A percentile compares a stretch with the other conserved stretches of the same genome.
These are phyloP conservation scores for Candida loeiensis DNA, from an alignment of 805 yeast genomes.

Conservation along the genomic window DNA sequence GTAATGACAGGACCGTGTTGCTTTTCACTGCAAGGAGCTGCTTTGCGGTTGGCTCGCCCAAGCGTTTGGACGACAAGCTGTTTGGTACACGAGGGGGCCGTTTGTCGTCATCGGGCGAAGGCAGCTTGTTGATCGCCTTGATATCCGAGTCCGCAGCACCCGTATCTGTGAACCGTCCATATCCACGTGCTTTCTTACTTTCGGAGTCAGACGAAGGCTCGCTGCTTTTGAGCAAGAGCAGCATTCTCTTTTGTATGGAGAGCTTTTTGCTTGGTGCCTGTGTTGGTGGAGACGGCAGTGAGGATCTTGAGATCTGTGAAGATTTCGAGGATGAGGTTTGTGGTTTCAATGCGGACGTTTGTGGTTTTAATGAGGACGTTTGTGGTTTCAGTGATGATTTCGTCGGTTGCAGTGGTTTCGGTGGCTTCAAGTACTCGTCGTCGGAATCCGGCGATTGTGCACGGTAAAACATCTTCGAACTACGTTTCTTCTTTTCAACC, in stretches of 20 bases:
- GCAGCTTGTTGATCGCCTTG: conserved; percentile 26
- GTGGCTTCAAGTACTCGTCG: not conserved
- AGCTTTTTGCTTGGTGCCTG: conserved; percentile 18
- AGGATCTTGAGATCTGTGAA: no score
- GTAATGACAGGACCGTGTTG: not conserved
- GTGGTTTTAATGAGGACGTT: not conserved
- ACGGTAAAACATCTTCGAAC: conserved; percentile 2
- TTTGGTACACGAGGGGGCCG: conserved; percentile 38
- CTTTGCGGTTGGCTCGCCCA: not conserved
- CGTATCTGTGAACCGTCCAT: conserved; percentile 74
- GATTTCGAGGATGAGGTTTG: no score
- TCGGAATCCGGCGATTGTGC: conserved; percentile 1
- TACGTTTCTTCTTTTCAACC: conserved; percentile 3
- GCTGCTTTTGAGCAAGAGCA: conserved; percentile 41
- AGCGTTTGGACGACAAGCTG: conserved; percentile 22
- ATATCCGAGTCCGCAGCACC: conserved; percentile 27
- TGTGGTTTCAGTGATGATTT: not conserved
- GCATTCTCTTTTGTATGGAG: conserved; percentile 55
- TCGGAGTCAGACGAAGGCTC: conserved; percentile 28
- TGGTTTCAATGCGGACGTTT: no score
- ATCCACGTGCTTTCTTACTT: conserved; percentile 65
- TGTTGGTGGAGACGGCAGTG: not conserved
- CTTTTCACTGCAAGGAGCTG: not conserved
- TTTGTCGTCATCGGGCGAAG: conserved; percentile 6
- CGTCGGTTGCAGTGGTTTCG: not conserved